Evolutionary conservation across 768 basidiomycete species (phyloP), one percentile per base, ranked within the genome.

Genomic region (Amanita rimosa): DNA sequence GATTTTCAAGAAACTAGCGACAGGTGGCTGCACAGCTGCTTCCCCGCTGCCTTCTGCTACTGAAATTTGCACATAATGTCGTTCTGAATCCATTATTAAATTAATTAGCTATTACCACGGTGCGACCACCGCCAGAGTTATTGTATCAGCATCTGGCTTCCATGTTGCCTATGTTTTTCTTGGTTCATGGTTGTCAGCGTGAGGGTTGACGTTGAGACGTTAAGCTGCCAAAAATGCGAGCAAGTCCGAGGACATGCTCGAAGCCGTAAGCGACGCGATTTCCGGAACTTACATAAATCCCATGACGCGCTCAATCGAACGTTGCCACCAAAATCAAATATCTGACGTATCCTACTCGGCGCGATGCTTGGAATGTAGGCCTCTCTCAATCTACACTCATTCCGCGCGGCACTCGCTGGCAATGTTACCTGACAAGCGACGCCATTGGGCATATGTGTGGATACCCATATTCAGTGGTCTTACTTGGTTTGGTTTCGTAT

Each of bases 361-460:
- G 26, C 26, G 26, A 27, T 27, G 5, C 26, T 22, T 6, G 26
- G 4, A 13, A 31, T 31, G 31, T 31, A 31, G 11, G 4, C 13
- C 31, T 31, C 31, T 7, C 11, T n/a, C 13, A 21, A 34, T 17
- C 2, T 47, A 19, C 21, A 8, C 3, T 26, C 29, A 14, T 22
- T 6, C n/a, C 11, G 40, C n/a, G 9, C 22, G 22, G 9, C n/a
- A 7, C 11, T 22, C 26, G 10, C 24, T n/a, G n/a, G 22, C 11
- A 39, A 62, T 60, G 57, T 56, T 59, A 53, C 53, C 54, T 40
- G 54, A 51, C 51, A 49, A 57, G 44, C 58, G 59, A 53, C 52
- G 62, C 43, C 78, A 80, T 54, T 83, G 81, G 74, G 64, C 66
- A 52, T 82, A 79, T 64, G 75, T 79, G 46, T 74, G 77, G 74